These are phyloP conservation scores for Zoysia pacifica DNA, from an alignment of 176 grass and related monocot genomes.

Conservation along the genomic window DNA sequence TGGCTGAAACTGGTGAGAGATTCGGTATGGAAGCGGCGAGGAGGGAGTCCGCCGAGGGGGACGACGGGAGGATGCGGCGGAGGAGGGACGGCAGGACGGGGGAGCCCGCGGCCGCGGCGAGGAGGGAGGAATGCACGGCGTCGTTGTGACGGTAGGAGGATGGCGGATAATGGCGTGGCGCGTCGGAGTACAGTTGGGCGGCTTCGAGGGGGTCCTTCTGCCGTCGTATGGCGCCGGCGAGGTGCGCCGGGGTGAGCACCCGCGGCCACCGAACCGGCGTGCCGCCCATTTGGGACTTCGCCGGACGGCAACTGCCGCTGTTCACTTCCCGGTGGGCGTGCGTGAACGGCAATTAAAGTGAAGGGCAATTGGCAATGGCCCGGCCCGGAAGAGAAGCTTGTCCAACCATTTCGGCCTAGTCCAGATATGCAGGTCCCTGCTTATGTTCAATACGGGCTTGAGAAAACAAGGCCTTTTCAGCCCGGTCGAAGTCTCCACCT, in stretches of 20 bases:
- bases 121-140: conserved; percentile 50
- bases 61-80: conserved; percentile 45
- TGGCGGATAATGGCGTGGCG: conserved; percentile 50
- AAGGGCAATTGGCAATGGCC: neutral
- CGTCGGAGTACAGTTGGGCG: conserved; percentile 51
- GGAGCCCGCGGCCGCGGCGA: conserved; percentile 35
- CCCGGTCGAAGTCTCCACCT: too few relatives aligned
- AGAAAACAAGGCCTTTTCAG: too few relatives aligned
- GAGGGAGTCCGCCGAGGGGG: conserved; percentile 53
- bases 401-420: neutral
- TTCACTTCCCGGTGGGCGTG: neutral
- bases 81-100: conserved; percentile 48
- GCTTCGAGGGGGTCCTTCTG: conserved; percentile 65
- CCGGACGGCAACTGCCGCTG: neutral
- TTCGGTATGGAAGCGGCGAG: conserved; percentile 53
- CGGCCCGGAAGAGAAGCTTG: neutral
- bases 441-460: neutral
- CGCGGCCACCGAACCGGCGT: conserved; percentile 70
- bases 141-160: conserved; percentile 72
- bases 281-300: conserved; percentile 10
- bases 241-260: conserved; percentile 63
- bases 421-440: neutral
- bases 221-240: conserved; percentile 64
- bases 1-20: conserved; percentile 28
- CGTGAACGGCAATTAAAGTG: neutral